A percentile compares a stretch with the other conserved stretches of the same genome.
Conservation (phyloP, 2,329 filamentous ascomycete species). For the Trichoderma koningii region DNA sequence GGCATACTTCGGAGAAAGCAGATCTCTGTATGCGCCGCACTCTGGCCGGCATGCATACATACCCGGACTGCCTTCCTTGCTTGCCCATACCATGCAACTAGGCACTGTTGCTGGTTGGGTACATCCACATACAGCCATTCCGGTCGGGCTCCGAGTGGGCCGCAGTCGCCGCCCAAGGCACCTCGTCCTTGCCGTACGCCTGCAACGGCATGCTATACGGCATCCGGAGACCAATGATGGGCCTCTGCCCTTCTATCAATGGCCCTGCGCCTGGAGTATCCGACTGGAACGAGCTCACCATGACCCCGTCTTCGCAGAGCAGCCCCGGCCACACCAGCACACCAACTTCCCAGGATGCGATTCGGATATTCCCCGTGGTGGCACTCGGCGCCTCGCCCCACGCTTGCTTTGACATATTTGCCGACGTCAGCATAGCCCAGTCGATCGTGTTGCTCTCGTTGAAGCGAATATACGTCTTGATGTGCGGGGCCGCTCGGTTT, state of each 20-base stretch:
- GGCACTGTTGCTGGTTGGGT: conserved; percentile 5
- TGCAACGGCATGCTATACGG: conserved; percentile 80
- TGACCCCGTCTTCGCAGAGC: conserved; percentile 52
- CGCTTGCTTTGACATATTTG: conserved; percentile 86
- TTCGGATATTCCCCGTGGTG: conserved; percentile 61
- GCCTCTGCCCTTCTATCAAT: conserved; percentile 32
- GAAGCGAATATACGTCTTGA: conserved; percentile 84
- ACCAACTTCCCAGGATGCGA: conserved; percentile 82
- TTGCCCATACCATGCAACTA: neutral
- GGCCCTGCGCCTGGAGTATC: conserved; percentile 52
- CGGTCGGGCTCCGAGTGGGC: conserved; percentile 64
- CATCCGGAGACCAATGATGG: conserved; percentile 70
- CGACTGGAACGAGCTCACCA: conserved; percentile 68
- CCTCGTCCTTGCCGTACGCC: conserved; percentile 62
- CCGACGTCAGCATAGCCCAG: conserved; percentile 87
- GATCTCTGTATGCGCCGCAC: neutral
- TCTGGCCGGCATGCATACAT: neutral
- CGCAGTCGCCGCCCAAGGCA: conserved; percentile 75
- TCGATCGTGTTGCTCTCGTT: conserved; percentile 59
- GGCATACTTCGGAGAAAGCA: no score
- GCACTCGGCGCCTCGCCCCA: conserved; percentile 70
- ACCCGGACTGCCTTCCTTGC: no score
- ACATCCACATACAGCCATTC: conserved; percentile 48
- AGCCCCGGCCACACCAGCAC: conserved; percentile 78
- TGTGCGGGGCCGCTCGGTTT: conserved; percentile 75